Base-by-base conservation (phyloP, 2,329 filamentous ascomycete genomes). In the Davidsoniella virescens region DNA sequence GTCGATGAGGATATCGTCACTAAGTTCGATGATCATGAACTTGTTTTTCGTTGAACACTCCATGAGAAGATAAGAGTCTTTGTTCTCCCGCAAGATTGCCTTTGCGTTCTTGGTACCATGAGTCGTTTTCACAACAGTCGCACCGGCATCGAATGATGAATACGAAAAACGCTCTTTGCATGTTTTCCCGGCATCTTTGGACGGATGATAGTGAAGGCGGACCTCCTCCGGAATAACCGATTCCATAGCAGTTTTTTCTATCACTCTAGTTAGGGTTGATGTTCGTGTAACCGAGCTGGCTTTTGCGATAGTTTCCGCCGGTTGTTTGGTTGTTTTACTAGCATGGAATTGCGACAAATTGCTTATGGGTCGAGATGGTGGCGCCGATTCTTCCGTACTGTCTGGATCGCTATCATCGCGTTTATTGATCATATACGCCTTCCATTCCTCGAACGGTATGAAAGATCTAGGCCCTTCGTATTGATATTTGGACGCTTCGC, bases 161-260 rank as follows among this genome's bases (percentile, higher is more conserved):
- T 94, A 98, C 50, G 94, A 96, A 65, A 94, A 95, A 42, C 92
- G 76, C 65, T 96, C 92, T 65, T 96, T 96, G 73, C 90, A 95
- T 0, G 92, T 98, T 63, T 86, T 94, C 6, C 92, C 92, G 3
- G 92, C 92, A 63, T 96, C 88, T 64, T 93, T 95, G 61, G 84
- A 87, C 37, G 86, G 76, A 54, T 78, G 72, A 36, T 72, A 68
- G 12, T 50, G 39, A 12, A 53, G 29, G 18, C 44, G 43, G 29
- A 53, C 43, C 8, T 53, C 47, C 7, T 53, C 47, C 2, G 42
- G 25, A 12, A 23, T 17, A 4, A 20, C 9, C 3, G 23, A 18
- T 17, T 33, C 37, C n/a, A 23, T 9, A 14, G 18, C 36, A 18
- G 20, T 23, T 38, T 47, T 14, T 26, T 10, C 9, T 18, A 33